Percentiles rank a stretch among this genome's conserved stretches.
These are phyloP conservation scores for Asterionellopsis glacialis DNA, from an alignment of 108 stramenopile species.

Conservation along the genomic window DNA sequence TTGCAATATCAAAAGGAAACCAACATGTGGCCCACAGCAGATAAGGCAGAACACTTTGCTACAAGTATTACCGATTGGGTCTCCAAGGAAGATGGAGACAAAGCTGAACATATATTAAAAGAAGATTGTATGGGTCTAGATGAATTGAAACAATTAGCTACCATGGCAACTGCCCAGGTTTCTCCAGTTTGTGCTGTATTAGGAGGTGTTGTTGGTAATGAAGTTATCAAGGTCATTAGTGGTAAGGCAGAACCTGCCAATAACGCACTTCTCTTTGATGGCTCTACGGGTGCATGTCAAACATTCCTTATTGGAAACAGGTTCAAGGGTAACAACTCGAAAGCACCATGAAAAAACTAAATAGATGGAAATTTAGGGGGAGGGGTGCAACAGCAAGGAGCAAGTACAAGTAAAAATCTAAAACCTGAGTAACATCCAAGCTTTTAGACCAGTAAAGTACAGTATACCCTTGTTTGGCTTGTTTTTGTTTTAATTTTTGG, in stretches of 20 bases:
- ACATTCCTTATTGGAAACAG: conserved; percentile 34
- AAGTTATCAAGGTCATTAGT: conserved; percentile 88
- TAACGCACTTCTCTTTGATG: conserved; percentile 83
- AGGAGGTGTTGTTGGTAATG: conserved; percentile 92
- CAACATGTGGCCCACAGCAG: conserved; percentile 18
- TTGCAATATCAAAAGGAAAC: conserved; percentile 62
- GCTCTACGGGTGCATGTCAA: conserved; percentile 63
- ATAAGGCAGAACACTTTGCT: conserved; percentile 19
- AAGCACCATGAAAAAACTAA: neutral
- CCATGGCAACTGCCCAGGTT: conserved; percentile 67
- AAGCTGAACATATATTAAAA: conserved; percentile 5
- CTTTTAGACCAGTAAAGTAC: too few relatives aligned
- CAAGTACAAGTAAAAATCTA: too few relatives aligned
- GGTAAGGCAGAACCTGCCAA: conserved; percentile 91
- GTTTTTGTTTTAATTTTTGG: too few relatives aligned
- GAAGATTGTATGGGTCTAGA: neutral
- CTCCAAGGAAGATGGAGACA: neutral
- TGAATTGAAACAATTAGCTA: conserved; percentile 31
- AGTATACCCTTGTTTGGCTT: too few relatives aligned
- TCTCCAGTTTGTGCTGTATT: conserved; percentile 88
- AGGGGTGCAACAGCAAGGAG: too few relatives aligned
- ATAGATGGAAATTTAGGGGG: too few relatives aligned
- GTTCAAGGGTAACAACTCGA: too few relatives aligned
- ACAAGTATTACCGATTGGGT: conserved; percentile 11
- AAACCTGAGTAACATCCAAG: neutral